phyloP scores from a whole-genome alignment of 106 monocot genomes.

The Platanthera zijinensis region DNA sequence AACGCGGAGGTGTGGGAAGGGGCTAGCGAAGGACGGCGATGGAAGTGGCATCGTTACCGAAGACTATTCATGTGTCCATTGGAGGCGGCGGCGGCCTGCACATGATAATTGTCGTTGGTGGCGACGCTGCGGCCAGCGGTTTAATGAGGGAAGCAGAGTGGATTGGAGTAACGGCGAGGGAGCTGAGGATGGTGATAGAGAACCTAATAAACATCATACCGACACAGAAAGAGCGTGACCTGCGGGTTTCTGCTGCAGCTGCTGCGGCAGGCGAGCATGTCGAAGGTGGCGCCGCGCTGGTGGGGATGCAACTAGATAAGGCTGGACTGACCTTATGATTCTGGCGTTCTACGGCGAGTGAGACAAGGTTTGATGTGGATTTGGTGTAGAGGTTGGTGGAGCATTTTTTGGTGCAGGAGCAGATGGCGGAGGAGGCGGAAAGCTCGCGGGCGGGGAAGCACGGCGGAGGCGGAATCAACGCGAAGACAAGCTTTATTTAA shows the following conservation, averaged over 20 bases:
- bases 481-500: slow-evolving; percentile 61
- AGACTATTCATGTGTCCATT: background rate
- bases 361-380: slow-evolving; percentile 75
- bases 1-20: slow-evolving; percentile 73
- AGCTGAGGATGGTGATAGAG: slow-evolving; percentile 77
- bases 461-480: slow-evolving; percentile 25
- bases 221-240: slow-evolving; percentile 56
- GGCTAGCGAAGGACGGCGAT: slow-evolving; percentile 25
- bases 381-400: slow-evolving; percentile 76
- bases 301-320: slow-evolving; percentile 88
- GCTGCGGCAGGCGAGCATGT: slow-evolving; percentile 57
- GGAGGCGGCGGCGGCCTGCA: slow-evolving; percentile 28
- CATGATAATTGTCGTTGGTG: slow-evolving; percentile 42
- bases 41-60: background rate
- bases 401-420: slow-evolving; percentile 84
- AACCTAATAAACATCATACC: slow-evolving; percentile 92
- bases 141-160: slow-evolving; percentile 15
- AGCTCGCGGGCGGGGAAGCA: slow-evolving; percentile 27
- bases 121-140: slow-evolving; percentile 9
- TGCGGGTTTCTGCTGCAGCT: slow-evolving; percentile 71
- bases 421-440: slow-evolving; percentile 40
- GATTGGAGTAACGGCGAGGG: slow-evolving; percentile 19
- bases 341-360: slow-evolving; percentile 52
- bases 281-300: slow-evolving; percentile 81
- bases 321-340: slow-evolving; percentile 63